Percentiles rank a stretch among this genome's conserved stretches.
These are phyloP conservation scores for Apiotrichum akiyoshidainum DNA, from an alignment of 1,284 basidiomycete genomes.

Conservation along the genomic window DNA sequence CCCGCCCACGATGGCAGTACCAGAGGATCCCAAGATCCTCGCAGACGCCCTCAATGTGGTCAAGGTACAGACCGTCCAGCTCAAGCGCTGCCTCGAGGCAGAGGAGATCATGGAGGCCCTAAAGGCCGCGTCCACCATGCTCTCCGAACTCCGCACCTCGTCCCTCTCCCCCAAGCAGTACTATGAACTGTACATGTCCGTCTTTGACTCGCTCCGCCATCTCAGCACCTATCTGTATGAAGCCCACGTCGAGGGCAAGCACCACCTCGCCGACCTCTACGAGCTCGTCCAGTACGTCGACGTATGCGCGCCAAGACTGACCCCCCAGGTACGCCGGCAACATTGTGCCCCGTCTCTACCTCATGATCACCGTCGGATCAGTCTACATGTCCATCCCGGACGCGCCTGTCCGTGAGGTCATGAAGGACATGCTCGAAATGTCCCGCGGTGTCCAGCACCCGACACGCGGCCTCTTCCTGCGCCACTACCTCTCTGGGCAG, in stretches of 20 bases:
- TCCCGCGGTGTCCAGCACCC: conserved; percentile 90
- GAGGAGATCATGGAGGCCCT: conserved; percentile 97
- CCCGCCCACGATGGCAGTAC: conserved; percentile 14
- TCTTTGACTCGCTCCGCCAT: conserved; percentile 88
- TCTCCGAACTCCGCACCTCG: conserved; percentile 86
- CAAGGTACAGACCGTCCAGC: conserved; percentile 88
- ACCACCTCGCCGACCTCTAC: conserved; percentile 93
- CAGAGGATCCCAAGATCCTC: conserved; percentile 45
- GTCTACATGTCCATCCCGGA: conserved; percentile 96
- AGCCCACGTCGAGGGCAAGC: conserved; percentile 78
- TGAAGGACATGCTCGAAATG: conserved; percentile 99
- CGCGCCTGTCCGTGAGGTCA: conserved; percentile 92
- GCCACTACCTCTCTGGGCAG: conserved; percentile 92
- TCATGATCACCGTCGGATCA: conserved; percentile 96
- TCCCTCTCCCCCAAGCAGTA: conserved; percentile 92
- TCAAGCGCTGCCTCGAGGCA: conserved; percentile 84
- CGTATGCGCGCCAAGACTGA: conserved; percentile 1
- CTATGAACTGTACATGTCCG: conserved; percentile 96
- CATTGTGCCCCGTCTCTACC: conserved; percentile 88
- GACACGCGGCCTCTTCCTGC: conserved; percentile 83
- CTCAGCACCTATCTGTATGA: conserved; percentile 93
- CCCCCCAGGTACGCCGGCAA: conserved; percentile 49
- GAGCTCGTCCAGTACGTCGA: conserved; percentile 84
- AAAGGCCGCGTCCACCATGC: conserved; percentile 91
- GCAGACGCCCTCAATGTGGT: conserved; percentile 58